A percentile compares a stretch with the other conserved stretches of the same genome.
phyloP scores from a whole-genome alignment of 73 alveolate genomes.

The Paramecium caudatum region DNA sequence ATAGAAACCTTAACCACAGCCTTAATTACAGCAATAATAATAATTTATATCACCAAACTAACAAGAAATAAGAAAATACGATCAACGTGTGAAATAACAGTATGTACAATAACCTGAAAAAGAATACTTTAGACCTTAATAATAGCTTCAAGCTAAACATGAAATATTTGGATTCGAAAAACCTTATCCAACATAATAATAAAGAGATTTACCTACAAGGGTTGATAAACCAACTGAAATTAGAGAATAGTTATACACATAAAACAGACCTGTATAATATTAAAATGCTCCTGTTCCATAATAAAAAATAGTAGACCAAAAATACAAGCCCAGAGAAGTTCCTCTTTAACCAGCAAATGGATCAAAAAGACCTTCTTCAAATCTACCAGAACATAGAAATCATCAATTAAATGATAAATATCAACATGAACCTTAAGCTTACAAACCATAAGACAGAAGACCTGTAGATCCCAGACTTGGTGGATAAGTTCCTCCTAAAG shows the following conservation, averaged over 20 bases:
- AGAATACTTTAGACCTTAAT: slow-evolving; percentile 14
- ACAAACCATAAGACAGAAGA: too few relatives aligned
- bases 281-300: background rate
- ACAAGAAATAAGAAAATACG: too few relatives aligned
- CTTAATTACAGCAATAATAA: too few relatives aligned
- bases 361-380: background rate
- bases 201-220: background rate
- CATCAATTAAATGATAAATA: background rate
- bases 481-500: too few relatives aligned
- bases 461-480: too few relatives aligned
- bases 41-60: too few relatives aligned
- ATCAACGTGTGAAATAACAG: background rate
- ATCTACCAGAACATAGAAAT: background rate
- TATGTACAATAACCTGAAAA: background rate
- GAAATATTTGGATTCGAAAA: slow-evolving; percentile 25
- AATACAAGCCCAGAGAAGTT: background rate
- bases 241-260: background rate
- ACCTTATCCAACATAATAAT: background rate
- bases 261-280: background rate
- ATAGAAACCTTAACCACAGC: too few relatives aligned
- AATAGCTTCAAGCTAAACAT: slow-evolving; percentile 1
- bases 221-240: background rate
- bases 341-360: slow-evolving; percentile 45
- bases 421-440: too few relatives aligned
- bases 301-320: background rate